A percentile compares a stretch with the other conserved stretches of the same genome.
phyloP scores from a whole-genome alignment of 371 early-diverging fungal species.

The Circinella umbellata region DNA sequence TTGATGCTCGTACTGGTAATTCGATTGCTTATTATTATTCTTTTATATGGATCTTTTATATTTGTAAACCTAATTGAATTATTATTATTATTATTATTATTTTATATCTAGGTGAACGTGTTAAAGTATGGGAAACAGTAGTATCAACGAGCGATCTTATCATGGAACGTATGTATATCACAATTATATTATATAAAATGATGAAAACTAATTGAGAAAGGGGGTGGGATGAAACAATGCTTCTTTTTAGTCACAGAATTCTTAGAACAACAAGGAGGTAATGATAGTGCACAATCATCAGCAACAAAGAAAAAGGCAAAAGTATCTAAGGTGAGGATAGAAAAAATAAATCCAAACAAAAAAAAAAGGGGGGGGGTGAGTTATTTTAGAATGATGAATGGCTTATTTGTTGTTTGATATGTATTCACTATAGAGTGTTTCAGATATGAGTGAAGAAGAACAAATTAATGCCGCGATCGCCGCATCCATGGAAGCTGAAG shows the following conservation, averaged over 20 bases:
- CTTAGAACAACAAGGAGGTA: slow-evolving; percentile 38
- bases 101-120: slow-evolving; percentile 66
- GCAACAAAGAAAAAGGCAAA: slow-evolving; percentile 31
- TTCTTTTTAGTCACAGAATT: slow-evolving; percentile 50
- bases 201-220: neutral
- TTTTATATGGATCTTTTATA: too few relatives aligned
- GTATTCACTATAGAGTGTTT: slow-evolving; percentile 28
- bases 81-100: too few relatives aligned
- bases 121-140: slow-evolving; percentile 66
- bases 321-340: slow-evolving; percentile 31
- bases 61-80: too few relatives aligned
- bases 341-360: neutral
- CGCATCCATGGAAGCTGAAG: slow-evolving; percentile 63
- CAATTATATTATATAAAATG: neutral
- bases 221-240: neutral
- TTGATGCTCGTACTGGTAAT: slow-evolving; percentile 91
- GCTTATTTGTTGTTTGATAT: neutral
- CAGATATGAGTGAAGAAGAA: slow-evolving; percentile 92
- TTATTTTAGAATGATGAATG: neutral
- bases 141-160: slow-evolving; percentile 67
- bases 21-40: too few relatives aligned
- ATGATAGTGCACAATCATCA: slow-evolving; percentile 20
- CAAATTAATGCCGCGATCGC: slow-evolving; percentile 83
- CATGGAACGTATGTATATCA: slow-evolving; percentile 48
- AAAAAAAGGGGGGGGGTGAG: neutral